Evolutionary conservation across 306 rosid species (phyloP).

Genomic region (Crataegus laevigata): DNA sequence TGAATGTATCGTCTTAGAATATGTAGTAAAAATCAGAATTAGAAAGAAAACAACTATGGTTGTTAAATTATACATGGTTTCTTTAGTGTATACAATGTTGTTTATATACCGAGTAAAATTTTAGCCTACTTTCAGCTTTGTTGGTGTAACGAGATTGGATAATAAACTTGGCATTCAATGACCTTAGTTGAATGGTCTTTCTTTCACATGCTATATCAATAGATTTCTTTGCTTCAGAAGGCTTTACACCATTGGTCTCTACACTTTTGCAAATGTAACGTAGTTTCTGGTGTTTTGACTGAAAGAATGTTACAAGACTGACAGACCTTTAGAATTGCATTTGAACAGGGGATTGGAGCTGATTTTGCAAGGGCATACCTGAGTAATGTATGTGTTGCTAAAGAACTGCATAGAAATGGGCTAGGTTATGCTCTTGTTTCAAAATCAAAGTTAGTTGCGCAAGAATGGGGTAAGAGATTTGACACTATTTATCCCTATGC

Average conservation of each 20-base stretch:
- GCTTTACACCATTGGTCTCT: neutral
- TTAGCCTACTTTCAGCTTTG: no score
- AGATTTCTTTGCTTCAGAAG: neutral
- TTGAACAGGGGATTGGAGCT: slow-evolving; percentile 51
- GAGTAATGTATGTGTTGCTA: slow-evolving; percentile 88
- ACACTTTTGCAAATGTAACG: neutral
- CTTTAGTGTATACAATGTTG: neutral
- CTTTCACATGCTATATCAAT: neutral
- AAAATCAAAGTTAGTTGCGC: slow-evolving; percentile 73
- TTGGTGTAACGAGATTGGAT: neutral
- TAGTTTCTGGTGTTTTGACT: neutral
- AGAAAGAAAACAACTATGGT: neutral
- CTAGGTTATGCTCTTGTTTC: slow-evolving; percentile 64
- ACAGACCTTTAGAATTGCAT: slow-evolving; percentile 1
- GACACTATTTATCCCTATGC: neutral
- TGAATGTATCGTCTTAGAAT: neutral
- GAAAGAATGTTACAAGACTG: neutral
- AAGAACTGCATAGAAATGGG: slow-evolving; percentile 77
- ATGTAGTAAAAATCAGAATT: neutral
- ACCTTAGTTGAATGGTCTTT: neutral
- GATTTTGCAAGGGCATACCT: slow-evolving; percentile 87
- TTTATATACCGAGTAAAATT: neutral
- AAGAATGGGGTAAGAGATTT: slow-evolving; percentile 67
- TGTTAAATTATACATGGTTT: neutral
- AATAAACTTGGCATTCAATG: neutral